Base-by-base conservation (phyloP, 176 grass and related monocot species). In the Hsuehochloa calcarea region DNA sequence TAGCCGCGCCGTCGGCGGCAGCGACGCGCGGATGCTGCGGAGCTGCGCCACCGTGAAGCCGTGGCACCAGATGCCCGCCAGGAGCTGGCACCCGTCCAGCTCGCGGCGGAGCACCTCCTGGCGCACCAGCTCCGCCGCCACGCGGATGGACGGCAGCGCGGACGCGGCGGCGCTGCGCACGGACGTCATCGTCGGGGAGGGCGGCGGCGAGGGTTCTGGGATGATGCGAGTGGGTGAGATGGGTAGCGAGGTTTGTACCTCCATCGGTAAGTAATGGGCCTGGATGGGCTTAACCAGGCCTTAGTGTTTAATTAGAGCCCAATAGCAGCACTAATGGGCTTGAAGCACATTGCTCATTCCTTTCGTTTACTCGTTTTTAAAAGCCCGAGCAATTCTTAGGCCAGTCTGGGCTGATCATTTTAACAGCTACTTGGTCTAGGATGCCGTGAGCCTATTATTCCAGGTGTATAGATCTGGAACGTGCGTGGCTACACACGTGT, bases 1-100 rank as follows among this genome's bases (percentile, higher is more conserved):
- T 43, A 95, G 91, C 80, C 87, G 85, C 69, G 86, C 82, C 52
- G 87, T 76, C 10, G 84, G 20, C 0, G 96, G 96, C 0, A 98
- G 91, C 49, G 80, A 80, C 60, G 80, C 84, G 20, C 96, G 93
- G 89, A 98, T 85, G 72, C 90, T 88, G 61, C 94, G 96, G 39
- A 98, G 89, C 91, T 98, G 87, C 75, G 88, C 74, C 79, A 95
- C 93, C 29, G 85, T 93, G 73, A 95, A 86, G 22, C 96, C 96
- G 84, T 98, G 92, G 91, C 92, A 98, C 86, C 96, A 89, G 85
- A 98, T 93, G 43, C 96, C 92, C 27, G 95, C 92, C 1, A 97
- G 65, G 4, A 97, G 77, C 76, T 97, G 88, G 85, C 95, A 97
- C 16, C 85, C 85, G 0, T 90, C 90, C 64, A 97, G 85, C 89